Evolutionary conservation across 2,329 filamentous ascomycete species (phyloP).

Genomic region (Orbilia ellipsospora): DNA sequence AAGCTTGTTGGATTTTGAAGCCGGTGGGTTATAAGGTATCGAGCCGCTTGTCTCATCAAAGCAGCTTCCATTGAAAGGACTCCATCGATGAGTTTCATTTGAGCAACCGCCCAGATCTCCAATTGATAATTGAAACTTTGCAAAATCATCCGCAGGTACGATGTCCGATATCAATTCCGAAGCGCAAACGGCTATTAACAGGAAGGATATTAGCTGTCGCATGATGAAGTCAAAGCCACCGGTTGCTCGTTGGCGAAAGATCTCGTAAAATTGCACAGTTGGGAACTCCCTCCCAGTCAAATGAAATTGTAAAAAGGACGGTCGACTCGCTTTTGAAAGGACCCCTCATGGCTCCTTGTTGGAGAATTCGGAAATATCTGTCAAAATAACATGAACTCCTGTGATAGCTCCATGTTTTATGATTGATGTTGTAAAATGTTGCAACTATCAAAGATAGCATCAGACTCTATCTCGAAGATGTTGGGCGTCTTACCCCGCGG

Average conservation of each 20-base stretch:
- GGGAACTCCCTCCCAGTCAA: not conserved
- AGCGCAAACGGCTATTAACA: not conserved
- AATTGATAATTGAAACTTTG: not conserved
- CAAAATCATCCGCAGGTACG: not conserved
- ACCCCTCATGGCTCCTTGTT: not conserved
- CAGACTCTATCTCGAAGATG: not conserved
- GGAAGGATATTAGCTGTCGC: not conserved
- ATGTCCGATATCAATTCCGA: not conserved
- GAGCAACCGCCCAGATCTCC: slow-evolving; percentile 25
- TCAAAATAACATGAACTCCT: not conserved
- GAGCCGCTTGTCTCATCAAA: slow-evolving; percentile 31
- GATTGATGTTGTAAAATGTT: not conserved
- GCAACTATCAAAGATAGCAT: slow-evolving; percentile 4
- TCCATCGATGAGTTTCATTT: slow-evolving; percentile 49
- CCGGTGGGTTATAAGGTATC: slow-evolving; percentile 1
- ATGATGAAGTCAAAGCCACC: not conserved
- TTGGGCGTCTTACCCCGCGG: not conserved
- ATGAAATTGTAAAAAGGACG: not conserved
- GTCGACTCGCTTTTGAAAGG: not conserved
- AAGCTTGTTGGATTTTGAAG: slow-evolving; percentile 7
- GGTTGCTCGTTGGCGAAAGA: not conserved
- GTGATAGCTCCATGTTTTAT: not conserved
- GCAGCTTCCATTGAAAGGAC: slow-evolving; percentile 29
- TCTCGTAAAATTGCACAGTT: slow-evolving; percentile 1
- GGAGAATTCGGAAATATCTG: not conserved